Conservation (phyloP, 805 yeast genomes). For the Candida hungchunana region DNA sequence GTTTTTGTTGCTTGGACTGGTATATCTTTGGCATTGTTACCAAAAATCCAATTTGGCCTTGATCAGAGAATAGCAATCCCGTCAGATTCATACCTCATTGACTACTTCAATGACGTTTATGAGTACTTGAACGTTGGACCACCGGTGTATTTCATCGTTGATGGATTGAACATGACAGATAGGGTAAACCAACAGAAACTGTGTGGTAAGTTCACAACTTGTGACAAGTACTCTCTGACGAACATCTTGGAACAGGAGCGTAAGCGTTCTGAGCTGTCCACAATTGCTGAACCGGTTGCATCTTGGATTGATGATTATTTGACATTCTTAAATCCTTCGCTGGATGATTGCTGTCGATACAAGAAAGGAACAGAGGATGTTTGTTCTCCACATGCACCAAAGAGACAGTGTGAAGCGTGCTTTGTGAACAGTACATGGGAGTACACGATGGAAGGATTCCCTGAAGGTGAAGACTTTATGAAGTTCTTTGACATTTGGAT, state of each 20-base stretch:
- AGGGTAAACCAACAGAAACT: constrained; percentile 63
- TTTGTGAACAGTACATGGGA: constrained; percentile 61
- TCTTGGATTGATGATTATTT: constrained; percentile 93
- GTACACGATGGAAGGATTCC: constrained; percentile 77
- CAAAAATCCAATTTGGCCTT: constrained; percentile 69
- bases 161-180: constrained; percentile 57
- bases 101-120: constrained; percentile 75
- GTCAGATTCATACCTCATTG: constrained; percentile 70
- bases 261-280: constrained; percentile 57
- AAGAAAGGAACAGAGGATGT: constrained; percentile 49
- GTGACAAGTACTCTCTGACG: constrained; percentile 72
- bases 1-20: constrained; percentile 63
- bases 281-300: constrained; percentile 77
- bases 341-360: constrained; percentile 81
- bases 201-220: constrained; percentile 85
- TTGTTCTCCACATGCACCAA: constrained; percentile 64
- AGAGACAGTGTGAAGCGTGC: constrained; percentile 72
- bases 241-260: constrained; percentile 85
- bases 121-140: constrained; percentile 81
- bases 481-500: constrained; percentile 78
- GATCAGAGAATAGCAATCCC: constrained; percentile 92
- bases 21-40: constrained; percentile 63
- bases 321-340: constrained; percentile 79
- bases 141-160: constrained; percentile 83
- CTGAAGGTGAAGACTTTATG: constrained; percentile 69